Evolutionary conservation across 805 yeast species (phyloP).

Genomic region (Diddensiella transvaalensis): DNA sequence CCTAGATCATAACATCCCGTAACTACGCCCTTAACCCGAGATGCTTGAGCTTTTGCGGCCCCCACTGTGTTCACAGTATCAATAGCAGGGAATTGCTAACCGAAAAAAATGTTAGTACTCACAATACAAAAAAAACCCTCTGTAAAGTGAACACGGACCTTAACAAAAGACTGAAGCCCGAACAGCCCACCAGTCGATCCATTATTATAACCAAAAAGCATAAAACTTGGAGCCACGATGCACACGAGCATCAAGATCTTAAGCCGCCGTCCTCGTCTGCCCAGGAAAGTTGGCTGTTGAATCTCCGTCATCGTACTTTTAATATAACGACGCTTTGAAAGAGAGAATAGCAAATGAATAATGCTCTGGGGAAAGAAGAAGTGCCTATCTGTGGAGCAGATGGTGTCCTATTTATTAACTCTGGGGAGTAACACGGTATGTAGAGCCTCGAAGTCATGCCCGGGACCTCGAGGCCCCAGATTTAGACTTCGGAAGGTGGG

Average conservation of each 20-base stretch:
- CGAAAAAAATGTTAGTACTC: neutral
- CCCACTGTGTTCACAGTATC: conserved; percentile 13
- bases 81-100: conserved; percentile 13
- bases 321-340: no score
- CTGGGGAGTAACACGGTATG: no score
- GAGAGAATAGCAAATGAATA: neutral
- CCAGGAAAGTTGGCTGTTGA: conserved; percentile 4
- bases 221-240: conserved; percentile 53
- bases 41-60: conserved; percentile 11
- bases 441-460: neutral
- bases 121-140: no score
- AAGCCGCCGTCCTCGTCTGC: conserved; percentile 9
- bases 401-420: neutral
- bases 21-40: conserved; percentile 31
- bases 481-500: neutral
- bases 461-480: neutral
- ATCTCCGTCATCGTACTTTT: neutral
- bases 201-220: conserved; percentile 36
- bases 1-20: conserved; percentile 55
- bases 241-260: conserved; percentile 4
- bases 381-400: neutral
- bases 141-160: conserved; percentile 1
- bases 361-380: neutral
- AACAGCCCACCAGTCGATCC: conserved; percentile 15
- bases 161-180: conserved; percentile 12